phyloP scores from a whole-genome alignment of 148 eudicot species.

The Persicaria maculosa region DNA sequence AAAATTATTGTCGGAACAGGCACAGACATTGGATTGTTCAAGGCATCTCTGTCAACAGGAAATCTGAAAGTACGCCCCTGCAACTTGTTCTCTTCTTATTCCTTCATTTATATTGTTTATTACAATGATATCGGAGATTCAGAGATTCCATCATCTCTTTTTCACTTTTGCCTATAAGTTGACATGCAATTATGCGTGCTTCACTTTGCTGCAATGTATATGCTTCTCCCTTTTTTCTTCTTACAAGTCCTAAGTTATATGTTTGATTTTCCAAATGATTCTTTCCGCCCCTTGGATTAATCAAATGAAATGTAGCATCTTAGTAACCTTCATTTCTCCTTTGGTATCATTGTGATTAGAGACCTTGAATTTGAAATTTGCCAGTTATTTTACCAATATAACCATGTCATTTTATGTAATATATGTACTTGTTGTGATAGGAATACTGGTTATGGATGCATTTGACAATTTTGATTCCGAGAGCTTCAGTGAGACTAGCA shows the following conservation, averaged over 20 bases:
- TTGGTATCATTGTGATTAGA: too few relatives aligned
- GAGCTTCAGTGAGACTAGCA: slow-evolving; percentile 71
- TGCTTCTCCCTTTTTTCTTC: neutral
- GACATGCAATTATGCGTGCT: neutral
- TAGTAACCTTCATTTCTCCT: too few relatives aligned
- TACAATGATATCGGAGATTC: neutral
- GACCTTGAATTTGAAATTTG: too few relatives aligned
- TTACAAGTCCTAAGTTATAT: too few relatives aligned
- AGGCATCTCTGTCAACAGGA: neutral
- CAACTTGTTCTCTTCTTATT: neutral
- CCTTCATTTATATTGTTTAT: neutral
- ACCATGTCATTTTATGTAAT: neutral
- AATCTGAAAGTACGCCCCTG: neutral
- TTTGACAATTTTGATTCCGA: slow-evolving; percentile 57
- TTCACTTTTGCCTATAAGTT: too few relatives aligned
- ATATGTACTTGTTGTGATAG: slow-evolving; percentile 7
- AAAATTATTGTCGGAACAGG: neutral
- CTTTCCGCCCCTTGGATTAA: too few relatives aligned
- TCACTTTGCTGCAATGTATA: neutral
- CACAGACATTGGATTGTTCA: neutral
- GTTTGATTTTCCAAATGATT: too few relatives aligned
- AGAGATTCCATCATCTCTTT: too few relatives aligned
- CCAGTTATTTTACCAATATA: neutral
- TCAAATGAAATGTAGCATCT: too few relatives aligned
- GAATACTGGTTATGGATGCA: slow-evolving; percentile 41